Conservation (phyloP, 139 green algal genomes). For the Medakamo hakoo region DNA sequence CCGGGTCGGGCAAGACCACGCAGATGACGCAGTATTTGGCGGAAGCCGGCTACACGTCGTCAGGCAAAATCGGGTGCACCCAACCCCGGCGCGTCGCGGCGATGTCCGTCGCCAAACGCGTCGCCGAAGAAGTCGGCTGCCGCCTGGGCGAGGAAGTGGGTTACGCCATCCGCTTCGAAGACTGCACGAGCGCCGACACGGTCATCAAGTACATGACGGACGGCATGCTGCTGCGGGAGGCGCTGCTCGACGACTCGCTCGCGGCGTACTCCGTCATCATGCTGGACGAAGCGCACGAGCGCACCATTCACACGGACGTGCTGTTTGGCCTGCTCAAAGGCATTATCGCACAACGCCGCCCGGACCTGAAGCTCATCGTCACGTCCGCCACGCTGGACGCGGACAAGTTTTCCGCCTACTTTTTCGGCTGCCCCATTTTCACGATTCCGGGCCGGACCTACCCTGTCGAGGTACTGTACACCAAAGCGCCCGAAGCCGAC, state of each 20-base stretch:
- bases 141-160: slow-evolving; percentile 79
- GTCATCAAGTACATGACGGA: slow-evolving; percentile 98
- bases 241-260: slow-evolving; percentile 71
- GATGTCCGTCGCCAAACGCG: slow-evolving; percentile 90
- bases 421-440: slow-evolving; percentile 78
- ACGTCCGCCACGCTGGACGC: slow-evolving; percentile 88
- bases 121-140: slow-evolving; percentile 85
- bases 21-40: slow-evolving; percentile 97
- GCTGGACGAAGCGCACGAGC: slow-evolving; percentile 95
- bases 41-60: slow-evolving; percentile 62
- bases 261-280: slow-evolving; percentile 71
- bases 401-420: slow-evolving; percentile 92
- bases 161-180: slow-evolving; percentile 96
- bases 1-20: slow-evolving; percentile 91
- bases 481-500: slow-evolving; percentile 65
- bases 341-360: slow-evolving; percentile 16
- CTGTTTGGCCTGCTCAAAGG: slow-evolving; percentile 95
- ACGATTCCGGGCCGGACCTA: slow-evolving; percentile 72
- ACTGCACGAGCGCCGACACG: slow-evolving; percentile 72
- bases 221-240: slow-evolving; percentile 90
- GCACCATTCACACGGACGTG: slow-evolving; percentile 93
- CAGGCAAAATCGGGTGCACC: slow-evolving; percentile 74
- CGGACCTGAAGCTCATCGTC: slow-evolving; percentile 70
- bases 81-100: slow-evolving; percentile 90
- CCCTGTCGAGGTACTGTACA: slow-evolving; percentile 68